Evolutionary conservation across 192 early-diverging fungal species (phyloP).

Genomic region (Umbelopsis isabellina): DNA sequence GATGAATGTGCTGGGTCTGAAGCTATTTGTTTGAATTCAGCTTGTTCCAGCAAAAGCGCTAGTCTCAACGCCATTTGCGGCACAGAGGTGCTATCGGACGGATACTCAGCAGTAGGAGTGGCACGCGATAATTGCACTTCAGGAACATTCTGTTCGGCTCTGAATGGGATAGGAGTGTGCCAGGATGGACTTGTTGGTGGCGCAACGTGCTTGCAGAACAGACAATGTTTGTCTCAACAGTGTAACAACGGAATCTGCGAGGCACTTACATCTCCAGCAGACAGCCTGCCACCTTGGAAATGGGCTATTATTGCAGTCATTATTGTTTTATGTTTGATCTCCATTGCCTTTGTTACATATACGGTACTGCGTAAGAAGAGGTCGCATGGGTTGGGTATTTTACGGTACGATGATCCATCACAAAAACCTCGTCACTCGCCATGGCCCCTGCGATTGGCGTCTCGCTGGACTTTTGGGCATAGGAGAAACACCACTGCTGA

Average conservation of each 20-base stretch:
- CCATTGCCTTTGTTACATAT: neutral
- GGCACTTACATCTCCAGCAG: neutral
- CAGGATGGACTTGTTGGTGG: neutral
- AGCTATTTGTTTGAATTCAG: neutral
- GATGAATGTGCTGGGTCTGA: slow-evolving; percentile 3
- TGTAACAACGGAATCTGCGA: neutral
- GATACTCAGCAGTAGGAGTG: neutral
- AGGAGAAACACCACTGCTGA: too few relatives aligned
- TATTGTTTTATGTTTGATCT: neutral
- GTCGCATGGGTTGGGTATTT: neutral
- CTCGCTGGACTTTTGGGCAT: too few relatives aligned
- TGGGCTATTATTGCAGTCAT: neutral
- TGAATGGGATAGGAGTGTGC: neutral
- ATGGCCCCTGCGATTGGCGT: neutral
- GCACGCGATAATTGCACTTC: neutral
- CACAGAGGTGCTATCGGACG: neutral
- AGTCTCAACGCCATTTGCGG: neutral
- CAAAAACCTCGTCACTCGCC: neutral
- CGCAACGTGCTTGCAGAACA: neutral
- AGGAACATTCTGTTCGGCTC: slow-evolving; percentile 1
- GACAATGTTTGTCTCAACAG: slow-evolving; percentile 2
- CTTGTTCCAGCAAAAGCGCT: neutral
- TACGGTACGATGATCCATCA: neutral
- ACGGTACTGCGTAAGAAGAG: neutral
- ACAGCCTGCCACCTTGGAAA: neutral